These are phyloP conservation scores for Botrytis squamosa DNA, from an alignment of 2,329 filamentous ascomycete genomes.

Conservation along the genomic window DNA sequence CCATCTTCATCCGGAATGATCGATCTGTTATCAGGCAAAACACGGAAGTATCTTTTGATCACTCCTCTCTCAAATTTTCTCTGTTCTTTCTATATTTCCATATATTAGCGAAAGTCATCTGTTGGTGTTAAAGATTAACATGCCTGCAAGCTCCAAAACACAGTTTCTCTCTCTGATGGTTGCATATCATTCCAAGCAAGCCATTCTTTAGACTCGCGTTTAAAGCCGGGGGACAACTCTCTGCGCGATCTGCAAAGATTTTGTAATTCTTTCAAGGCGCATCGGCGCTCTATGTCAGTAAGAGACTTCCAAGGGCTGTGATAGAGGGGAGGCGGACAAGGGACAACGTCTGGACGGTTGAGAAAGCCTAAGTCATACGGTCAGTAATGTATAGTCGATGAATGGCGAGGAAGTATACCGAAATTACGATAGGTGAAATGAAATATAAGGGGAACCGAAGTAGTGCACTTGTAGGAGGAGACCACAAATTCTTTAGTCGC, in stretches of 20 bases:
- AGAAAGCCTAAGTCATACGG: neutral
- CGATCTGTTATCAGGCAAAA: neutral
- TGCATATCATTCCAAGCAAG: constrained; percentile 18
- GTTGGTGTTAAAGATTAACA: neutral
- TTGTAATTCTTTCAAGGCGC: constrained; percentile 8
- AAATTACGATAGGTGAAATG: neutral
- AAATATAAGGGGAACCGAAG: neutral
- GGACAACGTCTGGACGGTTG: neutral
- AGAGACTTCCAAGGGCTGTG: constrained; percentile 18
- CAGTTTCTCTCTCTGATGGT: neutral
- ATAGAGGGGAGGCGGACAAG: constrained; percentile 9
- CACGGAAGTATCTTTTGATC: neutral
- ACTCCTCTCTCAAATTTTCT: neutral
- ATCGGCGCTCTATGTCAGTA: neutral
- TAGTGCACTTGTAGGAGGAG: too few species aligned
- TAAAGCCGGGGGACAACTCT: too few species aligned
- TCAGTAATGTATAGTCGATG: neutral
- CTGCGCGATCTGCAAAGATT: too few species aligned
- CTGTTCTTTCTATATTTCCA: neutral
- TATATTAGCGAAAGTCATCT: too few species aligned
- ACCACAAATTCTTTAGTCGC: neutral
- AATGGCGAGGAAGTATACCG: neutral
- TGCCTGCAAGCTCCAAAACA: constrained; percentile 19
- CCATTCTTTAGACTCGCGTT: constrained; percentile 6
- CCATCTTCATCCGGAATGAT: constrained; percentile 3